Conservation (phyloP, 495 filamentous ascomycete genomes). For the Bathelium albidoporum region DNA sequence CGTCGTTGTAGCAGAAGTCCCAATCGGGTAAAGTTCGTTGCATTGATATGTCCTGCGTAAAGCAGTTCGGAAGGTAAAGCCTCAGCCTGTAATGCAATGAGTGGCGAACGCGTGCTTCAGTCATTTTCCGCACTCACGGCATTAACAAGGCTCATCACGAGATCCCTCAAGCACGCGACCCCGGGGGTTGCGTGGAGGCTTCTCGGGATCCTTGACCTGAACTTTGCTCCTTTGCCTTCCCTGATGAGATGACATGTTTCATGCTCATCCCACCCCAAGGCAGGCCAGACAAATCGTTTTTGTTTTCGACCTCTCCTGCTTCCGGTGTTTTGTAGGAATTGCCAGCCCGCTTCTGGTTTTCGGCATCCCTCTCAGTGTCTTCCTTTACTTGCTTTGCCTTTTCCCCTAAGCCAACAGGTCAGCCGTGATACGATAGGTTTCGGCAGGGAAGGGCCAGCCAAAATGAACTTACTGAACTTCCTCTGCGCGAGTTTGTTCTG, state of each 20-base stretch:
- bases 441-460: background rate
- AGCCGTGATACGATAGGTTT: too few species aligned
- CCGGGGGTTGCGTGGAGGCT: slow-evolving; percentile 9
- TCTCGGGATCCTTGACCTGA: slow-evolving; percentile 22
- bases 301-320: slow-evolving; percentile 39
- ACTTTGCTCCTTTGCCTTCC: slow-evolving; percentile 36
- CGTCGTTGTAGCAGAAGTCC: background rate
- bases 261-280: slow-evolving; percentile 55
- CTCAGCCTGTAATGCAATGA: slow-evolving; percentile 18
- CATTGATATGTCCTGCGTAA: slow-evolving; percentile 24
- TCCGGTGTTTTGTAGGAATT: slow-evolving; percentile 46
- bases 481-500: slow-evolving; percentile 35
- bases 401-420: slow-evolving; percentile 36
- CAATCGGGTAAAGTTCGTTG: background rate
- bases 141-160: slow-evolving; percentile 25
- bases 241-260: slow-evolving; percentile 42
- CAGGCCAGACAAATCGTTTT: slow-evolving; percentile 45
- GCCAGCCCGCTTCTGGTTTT: slow-evolving; percentile 46
- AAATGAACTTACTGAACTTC: slow-evolving; percentile 28
- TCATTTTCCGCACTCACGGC: slow-evolving; percentile 13
- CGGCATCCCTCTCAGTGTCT: slow-evolving; percentile 43
- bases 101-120: background rate
- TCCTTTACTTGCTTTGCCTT: slow-evolving; percentile 50
- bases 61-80: slow-evolving; percentile 28
- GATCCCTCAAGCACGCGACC: slow-evolving; percentile 26